Percentiles rank a stretch among this genome's conserved stretches.
Conservation (phyloP, 176 grass and related monocot species). For the Miscanthus lutarioriparius region DNA sequence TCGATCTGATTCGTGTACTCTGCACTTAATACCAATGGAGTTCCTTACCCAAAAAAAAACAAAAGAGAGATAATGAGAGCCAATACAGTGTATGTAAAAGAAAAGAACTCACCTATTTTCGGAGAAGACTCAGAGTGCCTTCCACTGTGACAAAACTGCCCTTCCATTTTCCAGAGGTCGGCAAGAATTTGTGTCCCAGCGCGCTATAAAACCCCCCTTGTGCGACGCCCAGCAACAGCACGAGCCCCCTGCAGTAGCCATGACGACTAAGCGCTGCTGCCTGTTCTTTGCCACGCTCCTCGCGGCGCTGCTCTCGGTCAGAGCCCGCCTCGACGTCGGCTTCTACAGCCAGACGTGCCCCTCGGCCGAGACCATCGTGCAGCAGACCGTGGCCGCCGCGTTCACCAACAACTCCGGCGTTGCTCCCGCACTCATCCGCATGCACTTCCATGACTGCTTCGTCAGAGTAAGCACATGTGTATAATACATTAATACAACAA, state of each 20-base stretch:
- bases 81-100: too few species aligned
- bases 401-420: conserved; percentile 49
- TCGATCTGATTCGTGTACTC: not conserved
- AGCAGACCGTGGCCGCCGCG: conserved; percentile 39
- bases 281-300: not conserved
- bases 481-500: not conserved
- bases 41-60: not conserved
- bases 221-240: not conserved
- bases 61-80: too few species aligned
- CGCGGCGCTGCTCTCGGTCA: not conserved
- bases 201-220: not conserved
- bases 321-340: conserved; percentile 29
- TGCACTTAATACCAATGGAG: not conserved
- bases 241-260: not conserved
- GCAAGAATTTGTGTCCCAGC: not conserved
- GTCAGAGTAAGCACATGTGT: conserved; percentile 47
- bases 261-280: not conserved
- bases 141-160: not conserved
- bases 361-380: conserved; percentile 49
- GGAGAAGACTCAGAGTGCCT: too few species aligned
- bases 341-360: conserved; percentile 63
- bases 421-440: conserved; percentile 54
- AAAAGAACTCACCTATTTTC: too few species aligned
- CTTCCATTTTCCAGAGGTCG: not conserved
- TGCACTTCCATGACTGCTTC: conserved; percentile 93